Percentiles rank a stretch among this genome's conserved stretches.
Evolutionary conservation across 139 green algal genomes (phyloP).

Genomic region (Micractinium conductrix): DNA sequence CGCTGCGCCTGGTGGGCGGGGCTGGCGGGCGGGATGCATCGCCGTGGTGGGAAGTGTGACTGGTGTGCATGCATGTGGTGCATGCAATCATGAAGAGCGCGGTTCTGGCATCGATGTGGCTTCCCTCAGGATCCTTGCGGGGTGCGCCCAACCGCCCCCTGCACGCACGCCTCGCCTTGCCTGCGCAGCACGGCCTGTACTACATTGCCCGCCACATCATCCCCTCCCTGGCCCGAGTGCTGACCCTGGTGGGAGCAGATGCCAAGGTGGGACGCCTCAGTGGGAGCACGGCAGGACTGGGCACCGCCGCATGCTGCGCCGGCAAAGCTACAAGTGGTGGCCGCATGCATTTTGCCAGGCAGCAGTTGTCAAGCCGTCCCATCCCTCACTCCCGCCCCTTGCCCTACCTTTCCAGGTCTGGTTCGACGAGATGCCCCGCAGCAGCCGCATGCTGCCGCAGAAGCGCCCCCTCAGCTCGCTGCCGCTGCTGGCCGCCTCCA

Average conservation of each 20-base stretch:
- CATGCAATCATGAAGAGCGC: too few species aligned
- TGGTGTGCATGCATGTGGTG: too few species aligned
- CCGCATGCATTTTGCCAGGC: too few species aligned
- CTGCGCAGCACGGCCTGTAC: slow-evolving; percentile 77
- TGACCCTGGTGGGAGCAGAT: slow-evolving; percentile 91
- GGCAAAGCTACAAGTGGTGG: too few species aligned
- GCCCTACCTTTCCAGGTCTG: slow-evolving; percentile 58
- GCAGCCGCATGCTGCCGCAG: slow-evolving; percentile 78
- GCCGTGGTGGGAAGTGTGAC: too few species aligned
- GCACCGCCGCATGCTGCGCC: too few species aligned
- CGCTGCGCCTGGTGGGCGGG: slow-evolving; percentile 64
- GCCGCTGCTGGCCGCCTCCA: slow-evolving; percentile 32
- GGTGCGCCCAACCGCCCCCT: too few species aligned
- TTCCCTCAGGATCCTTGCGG: too few species aligned
- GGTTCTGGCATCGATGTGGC: too few species aligned
- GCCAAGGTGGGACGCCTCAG: slow-evolving; percentile 57
- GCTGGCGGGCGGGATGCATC: neutral
- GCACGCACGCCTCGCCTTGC: too few species aligned
- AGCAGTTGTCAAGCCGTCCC: neutral
- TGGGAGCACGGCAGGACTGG: too few species aligned
- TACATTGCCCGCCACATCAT: slow-evolving; percentile 97
- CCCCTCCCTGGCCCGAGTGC: slow-evolving; percentile 87
- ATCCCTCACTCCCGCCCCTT: neutral
- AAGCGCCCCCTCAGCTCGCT: slow-evolving; percentile 68
- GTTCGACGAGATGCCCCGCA: slow-evolving; percentile 82